Percentiles rank a stretch among this genome's conserved stretches.
Evolutionary conservation across 441 rosid genomes (phyloP).

Genomic region (Erodium texanum): DNA sequence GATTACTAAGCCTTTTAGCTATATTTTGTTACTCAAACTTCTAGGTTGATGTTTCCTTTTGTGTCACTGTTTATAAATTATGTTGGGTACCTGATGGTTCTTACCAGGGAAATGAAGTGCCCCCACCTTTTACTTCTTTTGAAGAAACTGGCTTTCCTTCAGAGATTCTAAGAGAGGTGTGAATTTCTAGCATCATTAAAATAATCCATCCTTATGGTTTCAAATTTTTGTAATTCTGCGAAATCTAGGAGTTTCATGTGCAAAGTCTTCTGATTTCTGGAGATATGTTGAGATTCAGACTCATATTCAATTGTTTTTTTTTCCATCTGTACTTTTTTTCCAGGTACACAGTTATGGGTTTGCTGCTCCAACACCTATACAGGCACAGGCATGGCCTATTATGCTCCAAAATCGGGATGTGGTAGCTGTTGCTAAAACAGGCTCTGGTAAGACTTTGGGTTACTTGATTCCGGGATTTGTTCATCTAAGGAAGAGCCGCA

Average conservation of each 20-base stretch:
- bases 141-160: constrained; percentile 79
- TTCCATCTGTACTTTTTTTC: constrained; percentile 53
- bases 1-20: background rate
- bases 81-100: background rate
- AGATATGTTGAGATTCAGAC: constrained; percentile 33
- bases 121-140: constrained; percentile 67
- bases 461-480: constrained; percentile 80
- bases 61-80: background rate
- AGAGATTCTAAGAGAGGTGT: constrained; percentile 39
- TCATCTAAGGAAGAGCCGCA: constrained; percentile 62
- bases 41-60: background rate
- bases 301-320: constrained; percentile 28
- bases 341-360: constrained; percentile 92
- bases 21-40: background rate
- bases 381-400: constrained; percentile 99
- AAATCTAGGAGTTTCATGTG: constrained; percentile 16
- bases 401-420: constrained; percentile 86
- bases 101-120: constrained; percentile 73
- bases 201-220: constrained; percentile 2
- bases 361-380: constrained; percentile 94
- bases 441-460: constrained; percentile 97
- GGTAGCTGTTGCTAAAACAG: constrained; percentile 96
- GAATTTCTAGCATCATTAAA: background rate
- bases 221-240: constrained; percentile 18
- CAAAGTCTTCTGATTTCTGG: constrained; percentile 24